Base-by-base conservation (phyloP, 805 yeast genomes). In the Candida berthetii region DNA sequence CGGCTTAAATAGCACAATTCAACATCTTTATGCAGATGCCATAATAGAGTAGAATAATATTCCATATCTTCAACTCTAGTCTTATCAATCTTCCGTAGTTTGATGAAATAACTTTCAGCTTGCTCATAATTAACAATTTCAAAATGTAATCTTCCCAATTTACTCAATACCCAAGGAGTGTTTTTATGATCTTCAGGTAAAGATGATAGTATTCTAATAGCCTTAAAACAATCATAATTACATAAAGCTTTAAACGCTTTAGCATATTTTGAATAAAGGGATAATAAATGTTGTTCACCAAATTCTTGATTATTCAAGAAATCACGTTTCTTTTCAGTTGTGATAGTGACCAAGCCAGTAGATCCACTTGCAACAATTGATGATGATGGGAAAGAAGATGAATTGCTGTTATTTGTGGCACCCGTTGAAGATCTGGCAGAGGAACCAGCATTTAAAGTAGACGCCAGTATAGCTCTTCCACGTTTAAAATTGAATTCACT, bases 61-160 rank as follows among this genome's bases (percentile, higher is more conserved):
- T 93, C 98, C 93, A 91, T 87, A 57, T 89, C 98, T 46, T 78
- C 80, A 14, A 82, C 58, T 42, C 98, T 71, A 10, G 90, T 85
- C 34, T 91, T 76, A 62, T 89, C 96, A 20, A 82, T 44, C 41
- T 66, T 66, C 40, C 96, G 71, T 42, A 93, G 68, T 48, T 70
- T 71, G 15, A 64, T 62, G 55, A 85, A 91, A 49, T 73, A 79
- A 35, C 66, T 59, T 46, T 80, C 85, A 8, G 95, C 74, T 60
- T 83, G 84, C 43, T 79, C 81, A 62, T 91, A 91, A 58, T 88
- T 85, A 16, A 85, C 91, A 48, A 85, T 78, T 58, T 91, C 98
- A 61, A 84, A 90, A 61, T 88, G 88, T 35, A 87, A 65, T 48
- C 89, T 69, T 1, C 96, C 99, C 19, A 85, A 59, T 49, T 82